These are phyloP conservation scores for Agarophyton chilense DNA, from an alignment of 23 red algal species.

Conservation along the genomic window DNA sequence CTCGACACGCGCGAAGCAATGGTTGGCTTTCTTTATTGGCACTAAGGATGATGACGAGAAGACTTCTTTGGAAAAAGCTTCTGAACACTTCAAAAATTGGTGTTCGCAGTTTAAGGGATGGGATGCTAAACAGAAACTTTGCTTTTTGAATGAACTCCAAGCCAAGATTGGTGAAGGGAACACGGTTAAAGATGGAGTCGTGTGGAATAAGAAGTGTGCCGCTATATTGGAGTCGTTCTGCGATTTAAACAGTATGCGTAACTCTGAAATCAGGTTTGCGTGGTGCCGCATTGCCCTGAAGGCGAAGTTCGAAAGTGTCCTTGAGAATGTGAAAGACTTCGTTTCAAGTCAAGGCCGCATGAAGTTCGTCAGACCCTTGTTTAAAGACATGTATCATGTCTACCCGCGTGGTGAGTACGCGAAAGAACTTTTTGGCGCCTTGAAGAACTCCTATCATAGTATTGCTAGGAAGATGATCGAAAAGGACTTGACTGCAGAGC, in stretches of 20 bases:
- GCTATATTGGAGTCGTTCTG: conserved; percentile 3
- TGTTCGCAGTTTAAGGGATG: not conserved
- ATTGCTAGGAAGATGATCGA: conserved; percentile 79
- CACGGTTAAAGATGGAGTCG: not conserved
- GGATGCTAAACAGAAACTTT: conserved; percentile 49
- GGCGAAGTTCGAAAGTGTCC: conserved; percentile 40
- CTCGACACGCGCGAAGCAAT: conserved; percentile 7
- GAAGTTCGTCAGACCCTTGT: conserved; percentile 77
- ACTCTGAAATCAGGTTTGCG: conserved; percentile 68
- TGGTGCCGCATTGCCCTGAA: conserved; percentile 62
- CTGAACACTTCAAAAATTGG: not conserved
- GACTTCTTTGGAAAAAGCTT: not conserved
- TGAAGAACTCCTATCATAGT: conserved; percentile 58
- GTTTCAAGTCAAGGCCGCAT: conserved; percentile 69
- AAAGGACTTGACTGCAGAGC: conserved; percentile 53
- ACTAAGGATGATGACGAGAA: conserved; percentile 30
- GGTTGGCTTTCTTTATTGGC: conserved; percentile 25
- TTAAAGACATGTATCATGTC: conserved; percentile 43
- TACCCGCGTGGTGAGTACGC: conserved; percentile 49
- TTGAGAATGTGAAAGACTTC: conserved; percentile 65
- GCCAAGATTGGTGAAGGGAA: conserved; percentile 12
- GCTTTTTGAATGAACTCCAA: conserved; percentile 29
- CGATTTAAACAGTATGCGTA: conserved; percentile 31
- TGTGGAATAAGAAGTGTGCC: conserved; percentile 39
- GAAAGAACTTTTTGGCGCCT: conserved; percentile 39